A percentile compares a stretch with the other conserved stretches of the same genome.
These are phyloP conservation scores for Hanseniaspora clermontiae DNA, from an alignment of 805 yeast species.

Conservation along the genomic window DNA sequence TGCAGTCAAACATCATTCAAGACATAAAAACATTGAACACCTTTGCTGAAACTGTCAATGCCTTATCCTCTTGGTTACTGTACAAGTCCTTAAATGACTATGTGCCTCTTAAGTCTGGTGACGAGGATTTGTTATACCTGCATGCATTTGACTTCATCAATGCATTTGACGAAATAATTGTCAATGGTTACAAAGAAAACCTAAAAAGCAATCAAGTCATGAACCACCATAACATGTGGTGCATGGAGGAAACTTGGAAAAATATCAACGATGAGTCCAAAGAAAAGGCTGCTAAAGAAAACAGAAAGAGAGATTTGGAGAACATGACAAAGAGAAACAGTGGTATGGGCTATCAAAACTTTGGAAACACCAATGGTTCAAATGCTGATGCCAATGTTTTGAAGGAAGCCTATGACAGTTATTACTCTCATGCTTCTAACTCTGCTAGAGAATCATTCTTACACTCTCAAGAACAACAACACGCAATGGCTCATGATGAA, in stretches of 20 bases:
- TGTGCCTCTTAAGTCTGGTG: slow-evolving; percentile 37
- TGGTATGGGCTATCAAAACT: slow-evolving; percentile 23
- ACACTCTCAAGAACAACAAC: slow-evolving; percentile 17
- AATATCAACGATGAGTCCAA: slow-evolving; percentile 94
- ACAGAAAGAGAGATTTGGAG: slow-evolving; percentile 88
- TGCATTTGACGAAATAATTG: slow-evolving; percentile 89
- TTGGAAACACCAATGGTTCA: slow-evolving; percentile 23
- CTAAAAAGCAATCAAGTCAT: slow-evolving; percentile 67
- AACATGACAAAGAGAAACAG: slow-evolving; percentile 60
- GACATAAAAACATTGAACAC: slow-evolving; percentile 85
- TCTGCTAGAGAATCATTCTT: slow-evolving; percentile 29
- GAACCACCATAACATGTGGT: slow-evolving; percentile 90
- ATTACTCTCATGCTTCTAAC: slow-evolving; percentile 29
- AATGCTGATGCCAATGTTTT: slow-evolving; percentile 25
- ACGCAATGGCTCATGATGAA: slow-evolving; percentile 14
- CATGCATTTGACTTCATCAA: slow-evolving; percentile 78
- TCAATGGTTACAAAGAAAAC: slow-evolving; percentile 82
- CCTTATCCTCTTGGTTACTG: slow-evolving; percentile 33
- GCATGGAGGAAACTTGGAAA: slow-evolving; percentile 96
- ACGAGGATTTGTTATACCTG: slow-evolving; percentile 70
- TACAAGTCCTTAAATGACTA: slow-evolving; percentile 10
- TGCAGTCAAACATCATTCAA: slow-evolving; percentile 81
- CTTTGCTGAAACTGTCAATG: slow-evolving; percentile 69
- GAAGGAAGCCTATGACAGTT: slow-evolving; percentile 30
- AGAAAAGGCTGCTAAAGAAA: slow-evolving; percentile 93